These are phyloP conservation scores for Viola pubescens DNA, from an alignment of 441 rosid genomes.

Conservation along the genomic window DNA sequence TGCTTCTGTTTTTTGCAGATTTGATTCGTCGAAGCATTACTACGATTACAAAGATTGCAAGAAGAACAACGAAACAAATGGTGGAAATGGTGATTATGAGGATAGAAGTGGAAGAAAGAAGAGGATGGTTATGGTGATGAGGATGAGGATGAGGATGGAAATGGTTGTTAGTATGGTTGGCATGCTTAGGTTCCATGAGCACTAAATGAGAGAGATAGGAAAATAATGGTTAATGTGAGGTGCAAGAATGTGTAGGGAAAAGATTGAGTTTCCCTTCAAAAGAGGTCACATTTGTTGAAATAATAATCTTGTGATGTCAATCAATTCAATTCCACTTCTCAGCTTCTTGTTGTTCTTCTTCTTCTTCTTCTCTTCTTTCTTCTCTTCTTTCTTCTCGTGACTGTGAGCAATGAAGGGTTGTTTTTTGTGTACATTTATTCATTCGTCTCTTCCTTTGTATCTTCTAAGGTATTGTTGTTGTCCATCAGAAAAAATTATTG, in stretches of 20 bases:
- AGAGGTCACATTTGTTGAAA: constrained; percentile 15
- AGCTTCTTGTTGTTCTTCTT: not conserved
- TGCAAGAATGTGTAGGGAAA: constrained; percentile 8
- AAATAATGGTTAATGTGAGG: constrained; percentile 8
- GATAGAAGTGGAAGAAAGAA: constrained; percentile 39
- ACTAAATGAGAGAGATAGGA: constrained; percentile 9
- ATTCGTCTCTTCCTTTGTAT: constrained; percentile 44
- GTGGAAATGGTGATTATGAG: constrained; percentile 36
- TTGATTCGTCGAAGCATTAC: constrained; percentile 45
- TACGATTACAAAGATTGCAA: constrained; percentile 36
- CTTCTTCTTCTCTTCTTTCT: not conserved
- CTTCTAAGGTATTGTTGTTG: constrained; percentile 38
- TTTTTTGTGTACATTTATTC: constrained; percentile 18
- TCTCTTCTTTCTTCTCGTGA: constrained; percentile 14
- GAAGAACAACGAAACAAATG: constrained; percentile 30
- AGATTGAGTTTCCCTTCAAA: constrained; percentile 17
- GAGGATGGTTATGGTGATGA: constrained; percentile 23
- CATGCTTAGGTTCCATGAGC: constrained; percentile 39
- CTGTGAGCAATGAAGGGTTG: constrained; percentile 20
- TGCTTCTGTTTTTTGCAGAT: constrained; percentile 26
- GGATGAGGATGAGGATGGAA: no score
- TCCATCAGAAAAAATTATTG: constrained; percentile 32
- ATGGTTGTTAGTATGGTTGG: constrained; percentile 20
- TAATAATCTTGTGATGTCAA: constrained; percentile 6
- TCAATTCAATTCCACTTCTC: not conserved